These are phyloP conservation scores for Backusella westeae DNA, from an alignment of 192 early-diverging fungal species.

Conservation along the genomic window DNA sequence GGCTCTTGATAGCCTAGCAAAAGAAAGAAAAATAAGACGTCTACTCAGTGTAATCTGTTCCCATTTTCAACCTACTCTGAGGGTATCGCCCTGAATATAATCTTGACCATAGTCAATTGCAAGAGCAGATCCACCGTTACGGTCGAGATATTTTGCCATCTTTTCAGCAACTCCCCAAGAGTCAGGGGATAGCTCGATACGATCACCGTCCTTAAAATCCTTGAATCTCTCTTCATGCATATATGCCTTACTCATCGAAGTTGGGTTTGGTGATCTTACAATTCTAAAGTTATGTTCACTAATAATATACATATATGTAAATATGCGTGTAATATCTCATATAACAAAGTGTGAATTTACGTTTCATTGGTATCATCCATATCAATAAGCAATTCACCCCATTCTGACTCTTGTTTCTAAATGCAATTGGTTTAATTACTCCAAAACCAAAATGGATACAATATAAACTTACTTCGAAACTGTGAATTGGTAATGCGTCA, in stretches of 20 bases:
- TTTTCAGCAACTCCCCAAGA: constrained; percentile 59
- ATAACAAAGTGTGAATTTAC: constrained; percentile 23
- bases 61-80: constrained; percentile 29
- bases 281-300: constrained; percentile 76
- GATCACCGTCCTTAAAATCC: constrained; percentile 67
- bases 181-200: constrained; percentile 85
- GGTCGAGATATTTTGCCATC: constrained; percentile 69
- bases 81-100: constrained; percentile 68
- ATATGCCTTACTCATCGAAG: constrained; percentile 48
- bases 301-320: background rate
- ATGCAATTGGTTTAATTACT: background rate
- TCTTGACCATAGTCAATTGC: constrained; percentile 92
- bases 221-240: constrained; percentile 40
- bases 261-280: constrained; percentile 62
- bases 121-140: constrained; percentile 68
- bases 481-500: constrained; percentile 91
- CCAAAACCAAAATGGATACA: no score
- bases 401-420: constrained; percentile 71
- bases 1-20: constrained; percentile 74
- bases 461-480: constrained; percentile 61
- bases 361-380: constrained; percentile 63
- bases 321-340: background rate
- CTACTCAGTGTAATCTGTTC: background rate
- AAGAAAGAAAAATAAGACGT: background rate
- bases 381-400: constrained; percentile 90